Base-by-base conservation (phyloP, 2,329 filamentous ascomycete genomes). In the Trichophyton equinum region DNA sequence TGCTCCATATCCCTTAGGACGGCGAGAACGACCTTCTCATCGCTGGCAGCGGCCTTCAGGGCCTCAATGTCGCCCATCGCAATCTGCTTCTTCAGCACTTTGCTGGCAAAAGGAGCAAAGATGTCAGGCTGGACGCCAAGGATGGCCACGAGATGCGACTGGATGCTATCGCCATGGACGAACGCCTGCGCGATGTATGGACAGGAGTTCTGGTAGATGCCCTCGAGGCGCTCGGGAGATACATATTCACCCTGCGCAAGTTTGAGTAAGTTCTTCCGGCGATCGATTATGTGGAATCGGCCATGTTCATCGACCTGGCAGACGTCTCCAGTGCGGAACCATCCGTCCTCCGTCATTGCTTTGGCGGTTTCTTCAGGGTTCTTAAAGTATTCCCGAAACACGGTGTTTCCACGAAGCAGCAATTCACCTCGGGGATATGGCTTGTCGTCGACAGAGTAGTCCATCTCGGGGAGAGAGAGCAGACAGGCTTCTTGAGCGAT, bases 201-300 rank as follows among this genome's bases (percentile, higher is more conserved):
- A 64, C 85, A 85, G 76, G 87, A 91, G 64, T 88, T 89, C 64
- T 95, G 80, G 74, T 91, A 95, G 40, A 96, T 87, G 73, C 96
- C 96, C 79, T 99, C 94, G 70, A 99, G 89, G 61, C 91, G 89
- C 77, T 99, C 94, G 13, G 94, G 94, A 1, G 91, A 96, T 69
- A 99, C 90, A 76, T 99, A 99, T 77, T 99, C 94, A 73, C 94
- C 94, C 75, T 99, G 94, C 0, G 92, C 86, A 61, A 99, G 84
- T 82, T 99, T 99, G 71, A 99, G 84, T n/a, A 99, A 89, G 76
- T 97, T 97, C 87, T 99, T 99, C 77, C 91, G 87, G 68, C 94
- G 91, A 75, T 99, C 94, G 68, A 99, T 87, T 74, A 99, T 95
- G 75, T 84, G 85, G 79, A 97, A 87, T 63, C 91, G 89, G 64